Evolutionary conservation across 176 grass and related monocot species (phyloP).

Genomic region (Carex pumila): DNA sequence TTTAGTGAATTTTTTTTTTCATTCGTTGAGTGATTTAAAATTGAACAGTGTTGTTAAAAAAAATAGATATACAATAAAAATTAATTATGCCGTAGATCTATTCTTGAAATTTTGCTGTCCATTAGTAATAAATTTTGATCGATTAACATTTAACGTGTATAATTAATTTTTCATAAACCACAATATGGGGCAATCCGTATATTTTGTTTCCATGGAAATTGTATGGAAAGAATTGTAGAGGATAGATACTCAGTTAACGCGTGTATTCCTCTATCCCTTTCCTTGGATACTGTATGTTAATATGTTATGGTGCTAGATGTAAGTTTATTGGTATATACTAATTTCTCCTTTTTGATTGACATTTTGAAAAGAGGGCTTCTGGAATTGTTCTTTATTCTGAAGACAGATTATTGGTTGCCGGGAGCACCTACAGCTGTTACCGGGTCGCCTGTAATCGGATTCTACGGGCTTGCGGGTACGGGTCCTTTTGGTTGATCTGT

Average conservation of each 20-base stretch:
- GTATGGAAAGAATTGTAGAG: background rate
- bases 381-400: slow-evolving; percentile 8
- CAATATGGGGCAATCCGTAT: background rate
- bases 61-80: background rate
- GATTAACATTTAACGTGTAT: too few relatives aligned
- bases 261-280: slow-evolving; percentile 8
- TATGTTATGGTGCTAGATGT: background rate
- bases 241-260: background rate
- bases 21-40: too few relatives aligned
- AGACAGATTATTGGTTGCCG: background rate
- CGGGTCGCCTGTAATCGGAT: background rate
- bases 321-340: slow-evolving; percentile 3
- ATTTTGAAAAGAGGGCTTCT: slow-evolving; percentile 16
- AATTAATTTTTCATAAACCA: background rate
- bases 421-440: background rate
- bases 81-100: background rate
- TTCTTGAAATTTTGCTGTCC: background rate
- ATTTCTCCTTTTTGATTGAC: background rate
- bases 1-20: background rate
- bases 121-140: background rate
- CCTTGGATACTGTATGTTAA: slow-evolving; percentile 14
- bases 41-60: too few relatives aligned
- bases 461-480: background rate
- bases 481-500: background rate
- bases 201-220: background rate